Percentiles rank a stretch among this genome's conserved stretches.
Evolutionary conservation across 371 early-diverging fungal genomes (phyloP).

Genomic region (Mucor velutinosus): DNA sequence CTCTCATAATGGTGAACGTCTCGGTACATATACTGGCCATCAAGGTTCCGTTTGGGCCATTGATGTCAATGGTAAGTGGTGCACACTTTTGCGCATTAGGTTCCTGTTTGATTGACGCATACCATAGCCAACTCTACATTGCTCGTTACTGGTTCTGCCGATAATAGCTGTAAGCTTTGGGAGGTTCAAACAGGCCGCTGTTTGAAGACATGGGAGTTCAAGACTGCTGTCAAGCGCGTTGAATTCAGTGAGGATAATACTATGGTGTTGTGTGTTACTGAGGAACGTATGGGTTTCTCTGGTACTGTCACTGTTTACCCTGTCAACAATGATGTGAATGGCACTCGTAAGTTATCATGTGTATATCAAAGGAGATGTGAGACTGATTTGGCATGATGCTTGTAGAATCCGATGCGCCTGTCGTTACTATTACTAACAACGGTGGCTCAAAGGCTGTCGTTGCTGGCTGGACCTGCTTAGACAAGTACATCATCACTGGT

Average conservation of each 20-base stretch:
- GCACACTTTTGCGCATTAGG: neutral
- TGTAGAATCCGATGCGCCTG: slow-evolving; percentile 73
- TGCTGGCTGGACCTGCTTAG: slow-evolving; percentile 89
- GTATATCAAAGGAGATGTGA: too few relatives aligned
- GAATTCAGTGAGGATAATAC: slow-evolving; percentile 89
- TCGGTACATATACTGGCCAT: slow-evolving; percentile 97
- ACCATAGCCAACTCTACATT: slow-evolving; percentile 64
- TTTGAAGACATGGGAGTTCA: slow-evolving; percentile 87
- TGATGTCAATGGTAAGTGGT: slow-evolving; percentile 78
- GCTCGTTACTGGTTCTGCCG: slow-evolving; percentile 93
- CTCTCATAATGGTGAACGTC: slow-evolving; percentile 96
- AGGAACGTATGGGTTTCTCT: slow-evolving; percentile 94
- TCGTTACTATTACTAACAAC: slow-evolving; percentile 65
- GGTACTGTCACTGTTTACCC: slow-evolving; percentile 83
- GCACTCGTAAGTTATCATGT: slow-evolving; percentile 21
- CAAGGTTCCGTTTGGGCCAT: slow-evolving; percentile 95
- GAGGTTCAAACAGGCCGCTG: slow-evolving; percentile 92
- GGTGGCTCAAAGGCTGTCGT: slow-evolving; percentile 89
- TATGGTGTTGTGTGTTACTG: slow-evolving; percentile 90
- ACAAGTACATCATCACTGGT: slow-evolving; percentile 91
- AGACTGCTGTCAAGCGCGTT: slow-evolving; percentile 93
- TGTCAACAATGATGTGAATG: slow-evolving; percentile 66
- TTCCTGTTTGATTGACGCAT: neutral
- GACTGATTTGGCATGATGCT: neutral
- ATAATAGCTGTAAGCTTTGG: slow-evolving; percentile 95